These are phyloP conservation scores for Stenocarpella maydis DNA, from an alignment of 2,329 filamentous ascomycete genomes.

Conservation along the genomic window DNA sequence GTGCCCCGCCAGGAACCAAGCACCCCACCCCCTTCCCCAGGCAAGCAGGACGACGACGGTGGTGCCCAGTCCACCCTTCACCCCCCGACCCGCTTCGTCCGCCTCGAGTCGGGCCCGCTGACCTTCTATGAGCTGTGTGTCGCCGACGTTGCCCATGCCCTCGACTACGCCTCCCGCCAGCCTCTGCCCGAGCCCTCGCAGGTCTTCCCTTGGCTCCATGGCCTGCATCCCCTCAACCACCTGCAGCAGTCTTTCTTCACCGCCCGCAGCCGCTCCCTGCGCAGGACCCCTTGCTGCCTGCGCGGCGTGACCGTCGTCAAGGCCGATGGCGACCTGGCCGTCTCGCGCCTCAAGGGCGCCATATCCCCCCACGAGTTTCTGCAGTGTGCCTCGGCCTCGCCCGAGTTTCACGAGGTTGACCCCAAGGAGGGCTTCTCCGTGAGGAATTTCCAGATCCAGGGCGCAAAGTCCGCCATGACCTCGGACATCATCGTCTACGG, in stretches of 20 bases:
- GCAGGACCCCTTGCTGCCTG: constrained; percentile 78
- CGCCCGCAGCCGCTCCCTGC: constrained; percentile 74
- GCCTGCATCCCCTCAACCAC: constrained; percentile 86
- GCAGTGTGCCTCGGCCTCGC: constrained; percentile 51
- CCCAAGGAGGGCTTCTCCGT: constrained; percentile 93
- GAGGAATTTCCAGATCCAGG: constrained; percentile 96
- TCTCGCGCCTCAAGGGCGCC: constrained; percentile 84
- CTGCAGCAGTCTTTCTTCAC: constrained; percentile 91
- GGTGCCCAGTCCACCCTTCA: constrained; percentile 75
- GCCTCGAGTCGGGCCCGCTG: constrained; percentile 60
- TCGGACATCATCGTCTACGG: constrained; percentile 96
- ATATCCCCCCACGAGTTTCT: constrained; percentile 84
- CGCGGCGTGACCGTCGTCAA: constrained; percentile 88
- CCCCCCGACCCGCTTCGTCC: constrained; percentile 72
- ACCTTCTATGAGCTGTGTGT: constrained; percentile 78
- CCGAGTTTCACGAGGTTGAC: constrained; percentile 82
- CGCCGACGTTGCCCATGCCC: constrained; percentile 71
- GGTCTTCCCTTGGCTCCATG: constrained; percentile 97
- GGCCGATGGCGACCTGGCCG: constrained; percentile 79
- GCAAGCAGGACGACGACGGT: constrained; percentile 60
- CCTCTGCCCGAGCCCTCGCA: constrained; percentile 84
- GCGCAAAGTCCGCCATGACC: constrained; percentile 83
- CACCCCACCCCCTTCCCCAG: constrained; percentile 73
- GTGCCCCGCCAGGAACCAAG: constrained; percentile 62
- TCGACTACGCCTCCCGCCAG: constrained; percentile 80